Evolutionary conservation across 2,329 filamentous ascomycete genomes (phyloP).

Genomic region (Trichoderma harzianum): DNA sequence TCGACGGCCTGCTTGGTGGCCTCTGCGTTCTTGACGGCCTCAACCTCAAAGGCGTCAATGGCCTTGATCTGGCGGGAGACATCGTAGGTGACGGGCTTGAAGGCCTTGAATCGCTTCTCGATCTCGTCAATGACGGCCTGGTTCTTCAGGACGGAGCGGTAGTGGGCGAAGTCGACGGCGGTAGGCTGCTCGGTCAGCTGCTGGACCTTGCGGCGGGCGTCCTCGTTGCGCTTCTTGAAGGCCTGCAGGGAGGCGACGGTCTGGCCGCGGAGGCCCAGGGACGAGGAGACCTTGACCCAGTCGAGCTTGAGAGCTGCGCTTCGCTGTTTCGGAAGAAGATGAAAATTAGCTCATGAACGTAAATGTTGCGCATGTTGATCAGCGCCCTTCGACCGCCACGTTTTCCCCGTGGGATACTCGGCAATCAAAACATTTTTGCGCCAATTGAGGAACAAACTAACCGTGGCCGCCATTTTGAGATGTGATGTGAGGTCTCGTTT

Average conservation of each 20-base stretch:
- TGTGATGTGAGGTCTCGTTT: conserved; percentile 42
- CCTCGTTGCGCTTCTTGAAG: conserved; percentile 99
- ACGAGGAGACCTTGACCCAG: conserved; percentile 92
- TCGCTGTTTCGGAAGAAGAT: conserved; percentile 58
- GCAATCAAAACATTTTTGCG: neutral
- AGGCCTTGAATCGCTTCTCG: conserved; percentile 88
- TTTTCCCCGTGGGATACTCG: neutral
- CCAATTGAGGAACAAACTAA: conserved; percentile 48
- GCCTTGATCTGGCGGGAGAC: conserved; percentile 92
- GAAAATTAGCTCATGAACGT: conserved; percentile 54
- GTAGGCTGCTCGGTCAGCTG: conserved; percentile 79
- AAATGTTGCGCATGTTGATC: conserved; percentile 19
- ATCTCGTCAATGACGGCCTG: conserved; percentile 92
- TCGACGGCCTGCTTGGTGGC: conserved; percentile 96
- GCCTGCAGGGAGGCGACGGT: conserved; percentile 86
- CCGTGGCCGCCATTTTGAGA: conserved; percentile 64
- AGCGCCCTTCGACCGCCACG: neutral
- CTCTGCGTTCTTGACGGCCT: conserved; percentile 95
- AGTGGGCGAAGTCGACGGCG: conserved; percentile 87
- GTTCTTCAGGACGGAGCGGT: conserved; percentile 94
- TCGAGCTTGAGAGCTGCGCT: conserved; percentile 99
- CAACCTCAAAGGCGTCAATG: conserved; percentile 95
- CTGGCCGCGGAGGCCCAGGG: conserved; percentile 93
- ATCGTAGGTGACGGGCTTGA: conserved; percentile 93
- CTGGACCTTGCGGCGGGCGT: conserved; percentile 90